Evolutionary conservation across 2,329 filamentous ascomycete genomes (phyloP).

Genomic region (Trichoderma sp.): DNA sequence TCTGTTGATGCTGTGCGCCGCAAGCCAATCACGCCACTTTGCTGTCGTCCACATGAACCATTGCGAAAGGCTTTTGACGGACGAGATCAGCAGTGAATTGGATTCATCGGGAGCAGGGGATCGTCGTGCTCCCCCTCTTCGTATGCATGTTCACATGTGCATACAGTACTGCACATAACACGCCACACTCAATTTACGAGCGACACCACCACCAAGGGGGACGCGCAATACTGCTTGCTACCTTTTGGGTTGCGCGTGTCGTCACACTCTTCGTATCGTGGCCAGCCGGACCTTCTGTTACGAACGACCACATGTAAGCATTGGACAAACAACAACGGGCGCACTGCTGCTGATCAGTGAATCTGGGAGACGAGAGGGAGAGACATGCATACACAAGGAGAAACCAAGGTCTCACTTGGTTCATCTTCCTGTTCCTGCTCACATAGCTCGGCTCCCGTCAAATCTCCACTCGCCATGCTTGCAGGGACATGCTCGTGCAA

Average conservation of each 20-base stretch:
- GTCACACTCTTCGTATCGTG: slow-evolving; percentile 18
- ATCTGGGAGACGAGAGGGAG: background rate
- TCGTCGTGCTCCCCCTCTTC: background rate
- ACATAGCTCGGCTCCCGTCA: background rate
- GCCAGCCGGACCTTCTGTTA: too few species aligned
- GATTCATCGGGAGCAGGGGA: background rate
- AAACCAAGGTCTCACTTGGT: too few species aligned
- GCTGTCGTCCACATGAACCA: slow-evolving; percentile 8
- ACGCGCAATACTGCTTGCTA: too few species aligned
- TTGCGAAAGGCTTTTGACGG: background rate
- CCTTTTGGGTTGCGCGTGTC: background rate
- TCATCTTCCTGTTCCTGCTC: too few species aligned
- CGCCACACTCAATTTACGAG: too few species aligned
- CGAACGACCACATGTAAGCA: background rate
- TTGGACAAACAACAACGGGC: background rate
- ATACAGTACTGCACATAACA: too few species aligned
- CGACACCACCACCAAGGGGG: too few species aligned
- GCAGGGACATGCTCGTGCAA: background rate
- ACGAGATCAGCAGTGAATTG: slow-evolving; percentile 3
- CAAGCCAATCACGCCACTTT: slow-evolving; percentile 3
- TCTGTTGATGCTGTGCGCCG: background rate
- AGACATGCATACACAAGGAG: background rate
- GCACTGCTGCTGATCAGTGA: background rate
- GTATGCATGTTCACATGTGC: too few species aligned
- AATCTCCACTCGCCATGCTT: slow-evolving; percentile 16